Conservation (phyloP, 306 rosid species). For the Cucurbita moschata region DNA sequence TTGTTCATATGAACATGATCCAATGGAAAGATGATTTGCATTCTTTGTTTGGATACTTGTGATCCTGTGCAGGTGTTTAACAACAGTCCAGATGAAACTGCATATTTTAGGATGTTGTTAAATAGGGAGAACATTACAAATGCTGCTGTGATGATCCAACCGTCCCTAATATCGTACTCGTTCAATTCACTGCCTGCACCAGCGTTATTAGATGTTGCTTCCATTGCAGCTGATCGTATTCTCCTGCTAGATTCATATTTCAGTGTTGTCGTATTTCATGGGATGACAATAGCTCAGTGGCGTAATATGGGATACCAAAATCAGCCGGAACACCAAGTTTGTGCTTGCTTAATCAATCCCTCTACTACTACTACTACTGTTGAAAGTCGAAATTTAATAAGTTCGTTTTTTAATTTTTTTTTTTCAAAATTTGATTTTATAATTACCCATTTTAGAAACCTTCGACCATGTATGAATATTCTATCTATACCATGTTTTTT, state of each 20-base stretch:
- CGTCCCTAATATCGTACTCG: slow-evolving; percentile 76
- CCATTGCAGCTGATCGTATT: slow-evolving; percentile 79
- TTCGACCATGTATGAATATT: background rate
- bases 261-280: slow-evolving; percentile 88
- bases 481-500: background rate
- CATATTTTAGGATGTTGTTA: slow-evolving; percentile 82
- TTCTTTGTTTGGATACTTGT: background rate
- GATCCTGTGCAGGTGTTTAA: slow-evolving; percentile 68
- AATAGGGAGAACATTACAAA: slow-evolving; percentile 84
- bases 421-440: background rate
- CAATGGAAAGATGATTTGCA: background rate
- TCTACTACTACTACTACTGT: background rate
- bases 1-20: background rate
- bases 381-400: background rate
- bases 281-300: slow-evolving; percentile 99
- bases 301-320: slow-evolving; percentile 93
- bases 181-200: slow-evolving; percentile 82
- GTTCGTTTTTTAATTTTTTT: background rate
- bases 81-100: slow-evolving; percentile 99
- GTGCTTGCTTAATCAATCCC: slow-evolving; percentile 10
- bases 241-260: slow-evolving; percentile 85
- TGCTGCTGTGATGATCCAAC: slow-evolving; percentile 97
- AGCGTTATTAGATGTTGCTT: slow-evolving; percentile 84
- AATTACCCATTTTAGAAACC: background rate
- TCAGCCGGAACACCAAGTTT: slow-evolving; percentile 76